Evolutionary conservation across 495 filamentous ascomycete species (phyloP), one percentile per base, ranked within the genome.

Genomic region (Pyrenopolyporus hunteri): DNA sequence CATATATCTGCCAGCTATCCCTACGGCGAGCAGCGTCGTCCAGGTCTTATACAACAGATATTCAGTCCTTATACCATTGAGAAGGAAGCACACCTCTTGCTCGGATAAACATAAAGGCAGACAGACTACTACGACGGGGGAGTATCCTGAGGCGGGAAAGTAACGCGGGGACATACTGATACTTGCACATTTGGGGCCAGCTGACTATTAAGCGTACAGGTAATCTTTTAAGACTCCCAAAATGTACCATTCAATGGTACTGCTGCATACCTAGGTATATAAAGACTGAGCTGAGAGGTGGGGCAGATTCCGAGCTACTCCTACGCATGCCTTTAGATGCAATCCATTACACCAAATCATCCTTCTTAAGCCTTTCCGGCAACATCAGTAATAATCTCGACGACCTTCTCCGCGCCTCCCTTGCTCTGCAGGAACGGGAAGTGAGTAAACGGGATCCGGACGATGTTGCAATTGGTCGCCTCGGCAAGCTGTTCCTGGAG

Each of bases 351-450:
- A 28, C 22, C 6, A 13, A 10, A n/a, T 39, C 9, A 5, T 26
- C 31, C 8, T 2, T 6, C 6, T 61, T 36, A 61, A n/a, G n/a
- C n/a, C 33, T 66, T 48, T n/a, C 40, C 52, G 13, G 57, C 57
- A 19, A 57, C 51, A 6, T 66, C 57, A 39, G 61, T 46, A 16
- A 66, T 66, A 10, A 39, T 5, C 37, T 66, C 57, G 22, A 66
- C 28, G 6, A 66, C 63, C 11, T 45, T 51, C 13, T 42, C 40
- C 13, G 63, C 35, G 6, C 23, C 48, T 11, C 45, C 57, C 3
- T 25, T 33, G 22, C 63, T 66, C 57, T 66, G 46, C 9, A 66
- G 17, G 39, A 66, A 66, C 40, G 63, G 57, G 16, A 66, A 66
- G 31, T 66, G 63, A 1, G 44, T 51, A 22, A 26, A 40, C 14